These are phyloP conservation scores for Yarrowia keelungensis DNA, from an alignment of 805 yeast species.

Conservation along the genomic window DNA sequence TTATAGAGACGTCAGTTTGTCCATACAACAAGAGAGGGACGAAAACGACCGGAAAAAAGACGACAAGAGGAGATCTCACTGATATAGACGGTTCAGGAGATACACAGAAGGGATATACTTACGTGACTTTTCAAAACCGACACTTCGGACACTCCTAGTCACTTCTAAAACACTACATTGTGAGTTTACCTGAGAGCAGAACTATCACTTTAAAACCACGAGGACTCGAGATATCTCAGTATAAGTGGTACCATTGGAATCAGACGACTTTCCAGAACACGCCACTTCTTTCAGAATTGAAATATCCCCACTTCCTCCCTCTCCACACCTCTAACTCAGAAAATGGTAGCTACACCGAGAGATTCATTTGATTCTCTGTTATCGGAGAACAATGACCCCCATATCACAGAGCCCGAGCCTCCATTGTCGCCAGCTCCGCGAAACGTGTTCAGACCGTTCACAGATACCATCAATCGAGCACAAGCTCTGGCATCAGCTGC, in stretches of 20 bases:
- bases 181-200: background rate
- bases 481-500: constrained; percentile 2
- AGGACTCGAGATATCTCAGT: no score
- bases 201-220: no score
- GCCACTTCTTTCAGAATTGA: background rate
- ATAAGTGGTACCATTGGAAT: background rate
- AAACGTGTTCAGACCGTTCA: constrained; percentile 20
- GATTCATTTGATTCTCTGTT: constrained; percentile 18
- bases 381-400: background rate
- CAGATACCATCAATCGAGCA: constrained; percentile 31
- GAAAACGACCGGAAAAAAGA: background rate
- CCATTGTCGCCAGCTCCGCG: background rate
- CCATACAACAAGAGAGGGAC: background rate
- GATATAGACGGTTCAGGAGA: no score
- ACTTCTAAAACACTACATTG: background rate
- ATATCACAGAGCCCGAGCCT: constrained; percentile 3
- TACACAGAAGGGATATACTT: no score
- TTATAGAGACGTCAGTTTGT: no score
- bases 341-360: background rate
- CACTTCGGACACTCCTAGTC: background rate
- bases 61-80: no score
- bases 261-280: background rate
- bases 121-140: no score
- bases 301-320: background rate
- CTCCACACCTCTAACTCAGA: background rate